Conservation (phyloP, 2,329 filamentous ascomycete genomes). For the Stagonosporopsis chrysanthemi region DNA sequence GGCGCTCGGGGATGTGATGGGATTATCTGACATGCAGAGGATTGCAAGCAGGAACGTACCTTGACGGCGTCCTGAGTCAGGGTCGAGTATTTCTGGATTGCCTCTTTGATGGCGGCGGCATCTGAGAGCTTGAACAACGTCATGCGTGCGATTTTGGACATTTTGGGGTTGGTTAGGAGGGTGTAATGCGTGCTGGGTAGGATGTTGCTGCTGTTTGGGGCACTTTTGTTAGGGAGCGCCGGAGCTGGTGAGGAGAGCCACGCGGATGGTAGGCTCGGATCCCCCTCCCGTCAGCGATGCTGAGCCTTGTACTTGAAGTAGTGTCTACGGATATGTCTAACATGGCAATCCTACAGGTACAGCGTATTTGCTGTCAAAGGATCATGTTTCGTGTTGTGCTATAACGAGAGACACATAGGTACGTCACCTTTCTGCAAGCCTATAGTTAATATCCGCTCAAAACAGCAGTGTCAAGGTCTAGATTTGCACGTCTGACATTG, state of each 20-base stretch:
- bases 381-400: not conserved
- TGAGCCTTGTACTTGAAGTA: not conserved
- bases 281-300: conserved; percentile 7
- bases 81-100: conserved; percentile 44
- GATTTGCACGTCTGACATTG: not conserved
- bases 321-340: not conserved
- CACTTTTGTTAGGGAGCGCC: conserved; percentile 4
- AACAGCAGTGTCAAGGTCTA: not conserved
- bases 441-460: not conserved
- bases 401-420: not conserved
- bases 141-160: conserved; percentile 46
- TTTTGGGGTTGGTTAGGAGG: conserved; percentile 18
- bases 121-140: conserved; percentile 50
- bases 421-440: not conserved
- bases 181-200: conserved; percentile 6
- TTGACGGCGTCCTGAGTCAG: conserved; percentile 45
- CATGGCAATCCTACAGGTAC: not conserved
- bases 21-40: conserved; percentile 22
- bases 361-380: not conserved
- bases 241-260: conserved; percentile 23
- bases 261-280: conserved; percentile 6
- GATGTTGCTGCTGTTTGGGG: conserved; percentile 8
- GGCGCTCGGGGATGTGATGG: conserved; percentile 27
- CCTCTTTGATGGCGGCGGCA: conserved; percentile 35
- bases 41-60: conserved; percentile 35